Evolutionary conservation across 2,329 filamentous ascomycete species (phyloP), one percentile per base, ranked within the genome.

Genomic region (Microdochium trichocladiopsis): DNA sequence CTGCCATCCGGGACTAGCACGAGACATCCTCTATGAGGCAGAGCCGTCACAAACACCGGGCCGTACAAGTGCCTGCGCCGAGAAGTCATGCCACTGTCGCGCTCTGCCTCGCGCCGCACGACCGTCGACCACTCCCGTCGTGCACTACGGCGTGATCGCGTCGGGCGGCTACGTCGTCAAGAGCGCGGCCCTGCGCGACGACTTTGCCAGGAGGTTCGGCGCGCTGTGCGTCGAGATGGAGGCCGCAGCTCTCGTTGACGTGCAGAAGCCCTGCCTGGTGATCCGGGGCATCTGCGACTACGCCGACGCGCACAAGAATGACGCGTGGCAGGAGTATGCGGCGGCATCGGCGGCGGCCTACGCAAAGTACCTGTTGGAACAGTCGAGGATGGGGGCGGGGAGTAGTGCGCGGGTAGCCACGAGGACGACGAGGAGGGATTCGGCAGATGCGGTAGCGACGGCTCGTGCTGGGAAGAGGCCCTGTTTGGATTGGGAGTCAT

Each of bases 271-370:
- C 45, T 56, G 54, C 24, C 50, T 56, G 9, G 55, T 59, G 43
- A 55, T 59, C 41, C 54, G 53, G 6, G 56, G 57, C 18, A 56
- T 59, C 49, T 57, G 56, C 49, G 57, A 60, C 47, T 60, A 60
- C 36, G 50, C 55, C 23, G 57, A 60, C 47, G 25, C 5, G 5
- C 45, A 48, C 45, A 48, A 48, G 45, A 48, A 48, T 21, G 16
- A 48, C 5, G 22, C 5, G 4, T 48, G 45, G 45, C 45, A 48
- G 45, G 45, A 25, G 10, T 48, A 48, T 21, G 22, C 45, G 4
- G 45, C 45, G 4, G 45, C 45, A 4, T 24, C 45, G 22, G 45
- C n/a, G 5, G 45, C 45, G 12, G 45, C 45, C 8, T 48, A 16
- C n/a, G 25, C 45, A 6, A 48, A 25, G 45, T 24, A 25, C n/a